Conservation (phyloP, 495 filamentous ascomycete species). For the Lepraria neglecta region DNA sequence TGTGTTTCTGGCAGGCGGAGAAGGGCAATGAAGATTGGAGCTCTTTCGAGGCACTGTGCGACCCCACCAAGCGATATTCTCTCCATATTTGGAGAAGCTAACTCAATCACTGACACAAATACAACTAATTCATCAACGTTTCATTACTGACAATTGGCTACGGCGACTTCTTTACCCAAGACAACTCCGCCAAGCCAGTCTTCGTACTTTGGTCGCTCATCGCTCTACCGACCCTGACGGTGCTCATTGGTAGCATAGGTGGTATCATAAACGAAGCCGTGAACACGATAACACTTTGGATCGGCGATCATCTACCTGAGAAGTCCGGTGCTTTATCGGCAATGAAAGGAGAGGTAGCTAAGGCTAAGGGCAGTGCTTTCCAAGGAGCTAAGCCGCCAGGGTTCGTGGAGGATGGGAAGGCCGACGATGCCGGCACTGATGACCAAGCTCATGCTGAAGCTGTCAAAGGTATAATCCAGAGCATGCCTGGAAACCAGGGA, state of each 20-base stretch:
- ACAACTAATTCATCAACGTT: conserved; percentile 55
- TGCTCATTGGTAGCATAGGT: conserved; percentile 73
- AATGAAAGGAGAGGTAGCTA: conserved; percentile 53
- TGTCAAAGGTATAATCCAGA: conserved; percentile 31
- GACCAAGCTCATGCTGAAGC: conserved; percentile 16
- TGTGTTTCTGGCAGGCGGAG: conserved; percentile 56
- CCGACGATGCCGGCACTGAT: conserved; percentile 2
- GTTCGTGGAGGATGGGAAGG: conserved; percentile 7
- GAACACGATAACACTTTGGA: conserved; percentile 6
- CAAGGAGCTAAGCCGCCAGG: conserved; percentile 10
- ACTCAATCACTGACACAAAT: neutral
- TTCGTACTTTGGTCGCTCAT: conserved; percentile 84
- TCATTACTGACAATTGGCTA: conserved; percentile 77
- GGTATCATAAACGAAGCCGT: conserved; percentile 64
- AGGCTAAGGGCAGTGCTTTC: conserved; percentile 11
- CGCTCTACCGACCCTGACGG: conserved; percentile 69
- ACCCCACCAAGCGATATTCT: neutral
- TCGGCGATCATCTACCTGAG: conserved; percentile 4
- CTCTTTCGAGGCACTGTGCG: conserved; percentile 69
- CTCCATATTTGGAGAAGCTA: too few relatives aligned
- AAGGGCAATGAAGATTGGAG: conserved; percentile 50
- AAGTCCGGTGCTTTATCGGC: conserved; percentile 47
- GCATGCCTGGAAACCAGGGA: conserved; percentile 27
- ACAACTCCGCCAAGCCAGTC: conserved; percentile 64
- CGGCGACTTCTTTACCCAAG: conserved; percentile 62